phyloP scores from a whole-genome alignment of 2,329 filamentous ascomycete genomes.

The Plectosphaerella plurivora region DNA sequence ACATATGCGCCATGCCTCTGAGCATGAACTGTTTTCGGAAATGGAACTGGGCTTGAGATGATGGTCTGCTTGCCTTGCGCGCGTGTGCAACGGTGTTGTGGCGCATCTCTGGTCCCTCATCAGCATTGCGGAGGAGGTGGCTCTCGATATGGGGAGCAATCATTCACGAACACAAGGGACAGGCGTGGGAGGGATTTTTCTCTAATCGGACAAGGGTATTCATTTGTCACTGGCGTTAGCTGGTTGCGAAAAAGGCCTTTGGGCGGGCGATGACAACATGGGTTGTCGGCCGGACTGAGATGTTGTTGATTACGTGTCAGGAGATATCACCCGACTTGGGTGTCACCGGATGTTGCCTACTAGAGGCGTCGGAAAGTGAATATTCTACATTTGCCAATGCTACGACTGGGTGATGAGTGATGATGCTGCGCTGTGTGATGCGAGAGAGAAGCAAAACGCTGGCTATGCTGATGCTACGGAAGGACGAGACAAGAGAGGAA shows the following conservation, averaged over 20 bases:
- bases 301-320: neutral
- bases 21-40: no score
- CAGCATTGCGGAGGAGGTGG: no score
- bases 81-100: no score
- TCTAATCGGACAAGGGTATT: no score
- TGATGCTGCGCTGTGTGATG: neutral
- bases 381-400: neutral
- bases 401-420: neutral
- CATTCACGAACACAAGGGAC: no score
- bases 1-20: neutral
- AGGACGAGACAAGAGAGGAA: neutral
- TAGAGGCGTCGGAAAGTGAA: neutral
- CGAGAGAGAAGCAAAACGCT: neutral
- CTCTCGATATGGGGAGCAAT: no score
- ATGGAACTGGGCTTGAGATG: no score
- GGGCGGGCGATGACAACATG: neutral
- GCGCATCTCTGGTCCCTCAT: no score
- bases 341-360: neutral
- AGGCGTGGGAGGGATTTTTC: no score
- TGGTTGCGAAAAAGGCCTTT: neutral
- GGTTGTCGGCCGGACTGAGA: neutral
- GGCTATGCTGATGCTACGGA: neutral
- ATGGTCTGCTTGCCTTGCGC: no score
- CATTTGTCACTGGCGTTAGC: no score
- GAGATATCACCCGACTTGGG: neutral